Base-by-base conservation (phyloP, 495 filamentous ascomycete species). In the Aspergillus bridgeri region DNA sequence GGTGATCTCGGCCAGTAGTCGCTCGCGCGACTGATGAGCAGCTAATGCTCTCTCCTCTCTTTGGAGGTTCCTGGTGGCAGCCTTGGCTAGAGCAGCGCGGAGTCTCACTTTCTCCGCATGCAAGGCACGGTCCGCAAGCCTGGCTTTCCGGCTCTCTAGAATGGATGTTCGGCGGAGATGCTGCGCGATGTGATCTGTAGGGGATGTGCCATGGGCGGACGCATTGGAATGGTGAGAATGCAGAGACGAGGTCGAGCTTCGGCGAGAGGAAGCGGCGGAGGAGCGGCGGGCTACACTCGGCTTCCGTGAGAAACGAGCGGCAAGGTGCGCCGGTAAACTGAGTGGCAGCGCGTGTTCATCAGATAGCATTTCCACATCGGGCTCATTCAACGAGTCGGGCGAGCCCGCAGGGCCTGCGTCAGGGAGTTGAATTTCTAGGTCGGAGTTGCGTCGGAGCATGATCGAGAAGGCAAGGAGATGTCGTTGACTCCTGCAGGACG, bases 31-130 rank as follows among this genome's bases (percentile, higher is more conserved):
- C 59, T 95, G 85, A 49, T 95, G 88, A 5, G 95, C 94, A n/a
- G 92, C 92, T 57, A 96, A 67, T 2, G 91, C 92, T 61, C 88
- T 76, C 74, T 94, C 90, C 71, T 97, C 91, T 60, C 85, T 83
- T 22, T 78, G 75, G 15, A 78, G 45, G 67, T 86, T 85, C 42
- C 83, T 81, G 18, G 85, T 85, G 15, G 85, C 83, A 42, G 89
- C 88, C 78, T 92, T 96, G 27, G 87, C 88, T 53, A 90, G 71
- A n/a, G 90, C 91, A 46, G 90, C 94, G 54, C 89, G 88, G 53
- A 94, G 76, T 56, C 94, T 89, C n/a, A 98, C 94, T 75, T 96
- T 92, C 70, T 98, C 94, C 48, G 92, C 94, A 75, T 98, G 91
- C 45, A 91, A 90, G 11, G 93, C 95, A 45, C 93, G 84, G 69